A percentile compares a stretch with the other conserved stretches of the same genome.
Conservation (phyloP, 1,284 basidiomycete species). For the Kwoniella shivajii region DNA sequence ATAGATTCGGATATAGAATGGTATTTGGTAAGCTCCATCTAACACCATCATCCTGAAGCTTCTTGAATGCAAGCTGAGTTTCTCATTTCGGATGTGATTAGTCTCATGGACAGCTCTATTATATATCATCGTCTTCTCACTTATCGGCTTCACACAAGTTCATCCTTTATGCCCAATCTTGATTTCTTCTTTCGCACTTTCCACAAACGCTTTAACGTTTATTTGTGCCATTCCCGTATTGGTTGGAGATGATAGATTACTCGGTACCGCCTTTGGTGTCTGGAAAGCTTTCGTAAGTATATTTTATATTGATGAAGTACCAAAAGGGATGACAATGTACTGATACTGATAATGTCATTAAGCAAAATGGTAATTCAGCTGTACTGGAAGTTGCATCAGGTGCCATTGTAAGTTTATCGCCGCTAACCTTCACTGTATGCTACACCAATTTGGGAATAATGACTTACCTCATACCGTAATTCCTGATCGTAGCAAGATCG, state of each 20-base stretch:
- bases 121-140: slow-evolving; percentile 52
- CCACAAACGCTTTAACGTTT: slow-evolving; percentile 53
- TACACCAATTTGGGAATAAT: background rate
- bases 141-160: slow-evolving; percentile 53
- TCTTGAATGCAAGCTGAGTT: slow-evolving; percentile 23
- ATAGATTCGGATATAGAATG: slow-evolving; percentile 46
- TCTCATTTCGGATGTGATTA: background rate
- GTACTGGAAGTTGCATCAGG: slow-evolving; percentile 54
- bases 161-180: slow-evolving; percentile 53
- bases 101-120: slow-evolving; percentile 44
- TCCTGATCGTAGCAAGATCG: slow-evolving; percentile 45
- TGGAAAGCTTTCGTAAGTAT: slow-evolving; percentile 53
- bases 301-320: slow-evolving; percentile 19
- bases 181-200: slow-evolving; percentile 50
- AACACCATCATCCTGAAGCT: too few species aligned
- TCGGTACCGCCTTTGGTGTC: slow-evolving; percentile 56
- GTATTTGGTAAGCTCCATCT: slow-evolving; percentile 28
- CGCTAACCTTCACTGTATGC: background rate
- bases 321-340: background rate
- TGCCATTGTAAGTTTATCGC: slow-evolving; percentile 37
- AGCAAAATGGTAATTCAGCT: slow-evolving; percentile 43
- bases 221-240: slow-evolving; percentile 54
- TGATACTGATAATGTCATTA: slow-evolving; percentile 12
- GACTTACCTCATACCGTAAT: background rate
- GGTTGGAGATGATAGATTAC: slow-evolving; percentile 47